Percentiles rank a stretch among this genome's conserved stretches.
Evolutionary conservation across 2,329 filamentous ascomycete genomes (phyloP).

Genomic region (Xylariaceae sp.): DNA sequence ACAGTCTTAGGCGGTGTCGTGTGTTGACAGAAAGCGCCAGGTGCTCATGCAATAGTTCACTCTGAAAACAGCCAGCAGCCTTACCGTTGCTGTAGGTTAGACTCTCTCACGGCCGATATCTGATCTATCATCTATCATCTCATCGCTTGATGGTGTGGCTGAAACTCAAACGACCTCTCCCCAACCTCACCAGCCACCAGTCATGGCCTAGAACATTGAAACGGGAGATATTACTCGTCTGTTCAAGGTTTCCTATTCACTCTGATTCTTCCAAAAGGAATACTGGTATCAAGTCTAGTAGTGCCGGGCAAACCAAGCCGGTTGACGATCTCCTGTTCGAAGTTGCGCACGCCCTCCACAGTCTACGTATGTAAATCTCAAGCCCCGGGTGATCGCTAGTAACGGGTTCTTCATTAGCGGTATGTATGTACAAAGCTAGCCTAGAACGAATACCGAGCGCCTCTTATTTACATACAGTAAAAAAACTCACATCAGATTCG

Average conservation of each 20-base stretch:
- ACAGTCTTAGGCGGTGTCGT: neutral
- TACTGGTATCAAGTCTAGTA: neutral
- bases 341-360: neutral
- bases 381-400: neutral
- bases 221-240: constrained; percentile 6
- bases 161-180: constrained; percentile 14
- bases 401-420: neutral
- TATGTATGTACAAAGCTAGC: neutral
- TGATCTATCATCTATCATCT: constrained; percentile 8
- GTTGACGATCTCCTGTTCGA: neutral
- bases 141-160: constrained; percentile 6
- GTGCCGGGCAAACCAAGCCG: neutral
- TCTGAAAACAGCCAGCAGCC: neutral
- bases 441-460: neutral
- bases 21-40: neutral
- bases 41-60: neutral
- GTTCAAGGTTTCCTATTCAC: neutral
- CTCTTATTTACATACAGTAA: neutral
- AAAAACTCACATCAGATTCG: neutral
- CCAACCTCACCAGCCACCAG: constrained; percentile 6
- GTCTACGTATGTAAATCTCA: neutral
- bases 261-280: neutral
- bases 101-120: neutral
- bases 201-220: constrained; percentile 17
- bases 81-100: too few relatives aligned